A percentile compares a stretch with the other conserved stretches of the same genome.
phyloP scores from a whole-genome alignment of 805 yeast genomes.

The Lipomyces orientalis region DNA sequence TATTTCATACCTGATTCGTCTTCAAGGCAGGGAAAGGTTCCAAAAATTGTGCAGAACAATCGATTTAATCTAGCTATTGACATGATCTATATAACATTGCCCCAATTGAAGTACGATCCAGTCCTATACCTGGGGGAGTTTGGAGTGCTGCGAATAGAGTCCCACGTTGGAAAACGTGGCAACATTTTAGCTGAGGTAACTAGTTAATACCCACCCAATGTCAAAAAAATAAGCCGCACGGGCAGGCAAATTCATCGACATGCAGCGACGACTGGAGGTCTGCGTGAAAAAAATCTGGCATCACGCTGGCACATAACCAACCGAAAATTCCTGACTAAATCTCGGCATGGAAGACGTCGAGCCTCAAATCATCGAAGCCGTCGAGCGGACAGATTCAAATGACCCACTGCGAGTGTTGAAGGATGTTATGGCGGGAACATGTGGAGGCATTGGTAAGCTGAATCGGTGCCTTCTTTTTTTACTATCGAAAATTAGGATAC shows the following conservation, averaged over 20 bases:
- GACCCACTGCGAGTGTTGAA: slow-evolving; percentile 57
- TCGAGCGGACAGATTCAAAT: slow-evolving; percentile 26
- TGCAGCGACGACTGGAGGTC: neutral
- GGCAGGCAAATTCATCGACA: neutral
- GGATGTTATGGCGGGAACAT: slow-evolving; percentile 88
- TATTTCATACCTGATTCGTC: too few relatives aligned
- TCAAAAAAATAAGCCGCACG: neutral
- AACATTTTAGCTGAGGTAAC: neutral
- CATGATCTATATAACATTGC: neutral
- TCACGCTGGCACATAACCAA: neutral
- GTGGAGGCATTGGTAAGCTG: slow-evolving; percentile 72
- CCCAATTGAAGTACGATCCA: too few relatives aligned
- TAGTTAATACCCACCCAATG: too few relatives aligned
- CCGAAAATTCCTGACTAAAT: neutral
- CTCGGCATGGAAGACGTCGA: slow-evolving; percentile 33
- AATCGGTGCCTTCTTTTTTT: neutral
- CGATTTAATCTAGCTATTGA: neutral
- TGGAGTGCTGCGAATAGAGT: neutral
- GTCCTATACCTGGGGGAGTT: neutral
- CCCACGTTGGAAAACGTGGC: neutral
- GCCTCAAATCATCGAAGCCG: slow-evolving; percentile 35
- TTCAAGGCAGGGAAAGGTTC: too few relatives aligned
- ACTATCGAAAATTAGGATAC: neutral
- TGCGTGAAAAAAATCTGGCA: neutral
- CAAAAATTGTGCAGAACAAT: neutral